Base-by-base conservation (phyloP, 2,329 filamentous ascomycete genomes). In the Penicillium griseofulvum region DNA sequence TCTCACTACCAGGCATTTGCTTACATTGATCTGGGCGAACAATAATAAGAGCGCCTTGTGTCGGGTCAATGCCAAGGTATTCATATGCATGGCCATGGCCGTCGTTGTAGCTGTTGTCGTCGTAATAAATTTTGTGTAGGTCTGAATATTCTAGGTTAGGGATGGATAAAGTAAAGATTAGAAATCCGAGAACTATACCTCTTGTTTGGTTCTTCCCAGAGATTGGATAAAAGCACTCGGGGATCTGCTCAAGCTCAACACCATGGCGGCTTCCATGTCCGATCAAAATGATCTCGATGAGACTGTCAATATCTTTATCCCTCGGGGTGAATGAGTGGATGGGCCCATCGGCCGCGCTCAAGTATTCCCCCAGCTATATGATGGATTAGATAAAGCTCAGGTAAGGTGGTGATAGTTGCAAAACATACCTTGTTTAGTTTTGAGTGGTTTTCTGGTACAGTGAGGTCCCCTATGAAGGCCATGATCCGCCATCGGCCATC, bases 1-100 rank as follows among this genome's bases (percentile, higher is more conserved):
- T 42, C 42, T 34, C 12, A 12, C 14, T 6, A 2, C 12, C 4
- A 2, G 19, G 9, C 19, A 16, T 16, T 54, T 16, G 19, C 80
- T 72, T 69, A 83, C 82, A 83, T 71, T 86, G 83, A 72, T 87
- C 84, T 1, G 84, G 85, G 14, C 85, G 75, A 9, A 86, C 78
- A 55, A 87, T 72, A 0, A 83, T 75, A 5, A 85, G 58, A 0
- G 77, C 79, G 0, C 81, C 81, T 31, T 67, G 54, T 5, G 68
- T 59, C 0, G 75, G 67, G 52, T 80, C 74, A 12, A 87, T 72
- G 0, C 82, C 82, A 39, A 84, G 83, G 9, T 72, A 72, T 46
- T 83, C 74, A 59, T 87, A 87, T 1, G 80, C 81, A 42, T 82
- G 76, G 0, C 83, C 83, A 54, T 85, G 81, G 1, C 81, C 81